Evolutionary conservation across 352 stramenopile genomes (phyloP), one percentile per base, ranked within the genome.

Genomic region (Phytophthora podocarpi): DNA sequence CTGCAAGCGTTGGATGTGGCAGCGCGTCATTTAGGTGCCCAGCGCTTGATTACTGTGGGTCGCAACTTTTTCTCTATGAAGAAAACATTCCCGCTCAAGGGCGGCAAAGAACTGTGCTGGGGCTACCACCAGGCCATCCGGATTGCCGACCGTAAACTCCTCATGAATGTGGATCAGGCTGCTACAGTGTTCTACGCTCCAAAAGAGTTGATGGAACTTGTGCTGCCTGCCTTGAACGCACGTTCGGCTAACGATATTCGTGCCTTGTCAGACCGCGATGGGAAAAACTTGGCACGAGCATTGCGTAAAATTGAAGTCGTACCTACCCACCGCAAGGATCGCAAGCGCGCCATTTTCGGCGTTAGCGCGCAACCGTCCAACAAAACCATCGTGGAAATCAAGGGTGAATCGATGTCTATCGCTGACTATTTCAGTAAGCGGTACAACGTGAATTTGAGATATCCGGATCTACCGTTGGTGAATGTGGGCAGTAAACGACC

Each of bases 1-100:
- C 58, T 91, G 9, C 85, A 93, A 57, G 85, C 85, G 3, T 60
- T 93, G 23, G 85, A 93, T 46, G 76, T 93, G n/a, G 85, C 79
- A 3, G 72, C 77, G 27, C 82, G 85, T 11, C 80, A 91, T 26
- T 48, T 85, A 5, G 76, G 74, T 16, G 65, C 76, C n/a, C 76
- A 87, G 35, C 76, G 71, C 8, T 66, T 88, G 54, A 89, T 88
- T 28, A 50, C 73, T 12, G 79, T 89, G 2, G 85, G 80, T 0
- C 75, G 82, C 24, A 93, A 93, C 37, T 79, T 93, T 15, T 93
- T 91, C 28, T 80, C 70, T 0, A 80, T 87, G 71, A 82, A 82
- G 62, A 84, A 86, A 28, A 84, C 76, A 0, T 54, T 80, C 23
- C 49, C 74, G 3, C 62, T 93, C 0, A 75, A 80, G 18, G 82